Evolutionary conservation across 345 rosid genomes (phyloP).

Genomic region (Sisymbrium irio): DNA sequence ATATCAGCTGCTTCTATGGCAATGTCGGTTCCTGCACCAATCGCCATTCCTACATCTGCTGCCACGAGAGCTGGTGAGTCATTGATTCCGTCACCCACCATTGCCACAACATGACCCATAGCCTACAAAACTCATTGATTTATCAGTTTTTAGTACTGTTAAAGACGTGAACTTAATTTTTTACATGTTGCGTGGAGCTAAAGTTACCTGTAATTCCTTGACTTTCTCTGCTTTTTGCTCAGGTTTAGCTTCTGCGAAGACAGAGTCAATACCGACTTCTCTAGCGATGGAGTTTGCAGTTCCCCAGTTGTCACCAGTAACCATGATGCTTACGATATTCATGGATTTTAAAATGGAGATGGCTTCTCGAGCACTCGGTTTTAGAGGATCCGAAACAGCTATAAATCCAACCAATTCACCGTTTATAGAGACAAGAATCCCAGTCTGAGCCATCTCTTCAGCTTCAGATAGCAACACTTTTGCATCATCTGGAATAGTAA

Average conservation of each 20-base stretch:
- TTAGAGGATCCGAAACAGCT: constrained; percentile 78
- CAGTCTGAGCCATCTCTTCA: constrained; percentile 78
- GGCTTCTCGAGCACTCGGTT: constrained; percentile 68
- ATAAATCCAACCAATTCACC: constrained; percentile 58
- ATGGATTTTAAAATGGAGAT: constrained; percentile 75
- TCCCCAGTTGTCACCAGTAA: constrained; percentile 97
- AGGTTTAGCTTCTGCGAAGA: constrained; percentile 86
- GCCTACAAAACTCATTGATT: constrained; percentile 39
- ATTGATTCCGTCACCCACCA: constrained; percentile 97
- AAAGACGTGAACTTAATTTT: neutral
- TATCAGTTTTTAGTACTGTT: neutral
- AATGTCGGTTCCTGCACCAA: constrained; percentile 93
- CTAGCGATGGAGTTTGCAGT: constrained; percentile 81
- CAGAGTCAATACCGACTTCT: constrained; percentile 77
- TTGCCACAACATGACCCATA: constrained; percentile 67
- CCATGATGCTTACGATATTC: constrained; percentile 79
- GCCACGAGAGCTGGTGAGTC: constrained; percentile 93
- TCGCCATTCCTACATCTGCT: constrained; percentile 98
- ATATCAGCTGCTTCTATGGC: constrained; percentile 98
- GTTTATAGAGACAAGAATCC: constrained; percentile 68
- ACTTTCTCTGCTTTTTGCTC: constrained; percentile 88
- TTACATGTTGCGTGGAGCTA: neutral
- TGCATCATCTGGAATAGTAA: constrained; percentile 54
- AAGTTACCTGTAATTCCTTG: constrained; percentile 71
- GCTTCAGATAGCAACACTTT: constrained; percentile 64